phyloP scores from a whole-genome alignment of 257 asterid species.

The Rauvolfia tetraphylla region DNA sequence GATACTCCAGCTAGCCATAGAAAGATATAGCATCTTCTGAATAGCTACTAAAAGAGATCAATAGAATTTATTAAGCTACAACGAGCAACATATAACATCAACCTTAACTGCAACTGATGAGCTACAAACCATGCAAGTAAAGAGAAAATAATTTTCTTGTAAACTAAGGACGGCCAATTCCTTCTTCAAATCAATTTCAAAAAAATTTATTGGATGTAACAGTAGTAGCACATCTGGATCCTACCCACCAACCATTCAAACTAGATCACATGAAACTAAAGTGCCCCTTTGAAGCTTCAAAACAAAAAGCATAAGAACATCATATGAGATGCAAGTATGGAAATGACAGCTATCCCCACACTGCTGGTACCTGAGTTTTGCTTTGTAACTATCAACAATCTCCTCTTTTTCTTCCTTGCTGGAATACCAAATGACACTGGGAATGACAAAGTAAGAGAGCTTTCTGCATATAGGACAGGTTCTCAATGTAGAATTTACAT shows the following conservation, averaged over 20 bases:
- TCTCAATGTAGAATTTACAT: conserved; percentile 75
- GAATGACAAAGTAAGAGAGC: conserved; percentile 90
- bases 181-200: neutral
- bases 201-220: conserved; percentile 20
- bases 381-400: conserved; percentile 78
- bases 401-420: conserved; percentile 73
- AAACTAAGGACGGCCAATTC: neutral
- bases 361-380: conserved; percentile 61
- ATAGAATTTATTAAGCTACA: neutral
- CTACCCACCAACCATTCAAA: conserved; percentile 13
- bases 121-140: neutral
- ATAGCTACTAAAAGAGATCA: neutral
- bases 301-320: neutral
- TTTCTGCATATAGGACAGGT: conserved; percentile 93
- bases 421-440: conserved; percentile 89
- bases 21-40: neutral
- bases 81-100: neutral
- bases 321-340: neutral
- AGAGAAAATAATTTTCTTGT: neutral
- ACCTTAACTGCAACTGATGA: conserved; percentile 14
- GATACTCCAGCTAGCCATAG: neutral
- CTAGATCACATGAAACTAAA: neutral
- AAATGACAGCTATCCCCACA: neutral
- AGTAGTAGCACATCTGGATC: neutral
- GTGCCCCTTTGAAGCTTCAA: neutral